Percentiles rank a stretch among this genome's conserved stretches.
These are phyloP conservation scores for Naganishia friedmannii DNA, from an alignment of 768 basidiomycete genomes.

Conservation along the genomic window DNA sequence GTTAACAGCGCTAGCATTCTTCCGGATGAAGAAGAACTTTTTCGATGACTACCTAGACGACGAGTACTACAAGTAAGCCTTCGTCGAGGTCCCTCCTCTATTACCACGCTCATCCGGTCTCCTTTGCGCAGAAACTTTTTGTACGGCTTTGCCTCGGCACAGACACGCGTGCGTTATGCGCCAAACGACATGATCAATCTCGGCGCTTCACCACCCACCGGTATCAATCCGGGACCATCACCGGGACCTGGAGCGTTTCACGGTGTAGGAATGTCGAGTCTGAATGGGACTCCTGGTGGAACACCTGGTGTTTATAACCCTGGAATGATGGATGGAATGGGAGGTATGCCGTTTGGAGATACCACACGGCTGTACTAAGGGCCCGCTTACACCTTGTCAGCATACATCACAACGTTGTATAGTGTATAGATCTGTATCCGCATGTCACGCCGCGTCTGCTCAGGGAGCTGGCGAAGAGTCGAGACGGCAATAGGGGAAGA, in stretches of 20 bases:
- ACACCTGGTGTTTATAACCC: conserved; percentile 16
- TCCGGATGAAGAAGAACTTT: conserved; percentile 89
- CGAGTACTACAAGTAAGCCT: conserved; percentile 50
- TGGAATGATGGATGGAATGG: conserved; percentile 22
- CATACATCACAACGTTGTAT: conserved; percentile 16
- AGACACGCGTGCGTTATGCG: conserved; percentile 31
- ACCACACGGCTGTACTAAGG: neutral
- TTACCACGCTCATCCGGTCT: neutral
- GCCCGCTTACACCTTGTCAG: neutral
- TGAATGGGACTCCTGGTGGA: conserved; percentile 4
- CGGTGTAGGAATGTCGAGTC: conserved; percentile 27
- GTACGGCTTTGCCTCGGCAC: conserved; percentile 37
- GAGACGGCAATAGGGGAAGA: no score
- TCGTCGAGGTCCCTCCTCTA: neutral
- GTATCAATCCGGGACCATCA: conserved; percentile 9
- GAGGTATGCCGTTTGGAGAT: conserved; percentile 1
- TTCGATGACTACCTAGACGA: conserved; percentile 89
- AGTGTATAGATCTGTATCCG: conserved; percentile 22
- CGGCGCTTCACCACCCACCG: conserved; percentile 20
- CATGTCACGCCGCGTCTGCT: neutral
- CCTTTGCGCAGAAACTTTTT: conserved; percentile 34
- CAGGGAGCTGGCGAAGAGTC: neutral
- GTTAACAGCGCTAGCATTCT: conserved; percentile 87
- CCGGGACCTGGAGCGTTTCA: conserved; percentile 17
- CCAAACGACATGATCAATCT: conserved; percentile 26